phyloP scores from a whole-genome alignment of 306 rosid genomes.

The Hippophae tibetana region DNA sequence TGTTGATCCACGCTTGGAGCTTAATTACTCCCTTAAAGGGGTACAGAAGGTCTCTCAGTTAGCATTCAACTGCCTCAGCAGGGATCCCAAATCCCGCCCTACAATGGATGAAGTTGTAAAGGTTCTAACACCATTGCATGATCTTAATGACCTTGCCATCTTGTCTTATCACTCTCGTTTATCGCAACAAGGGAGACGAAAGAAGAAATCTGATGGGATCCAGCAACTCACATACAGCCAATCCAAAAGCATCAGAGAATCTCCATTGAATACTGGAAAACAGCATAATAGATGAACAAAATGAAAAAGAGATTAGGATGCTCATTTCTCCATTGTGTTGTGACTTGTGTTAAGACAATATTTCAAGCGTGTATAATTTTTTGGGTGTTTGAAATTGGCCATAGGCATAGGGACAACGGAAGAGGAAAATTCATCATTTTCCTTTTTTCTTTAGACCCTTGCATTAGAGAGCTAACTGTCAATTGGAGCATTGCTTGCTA shows the following conservation, averaged over 20 bases:
- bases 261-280: slow-evolving; percentile 65
- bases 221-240: slow-evolving; percentile 58
- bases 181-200: slow-evolving; percentile 75
- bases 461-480: slow-evolving; percentile 47
- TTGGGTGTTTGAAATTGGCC: slow-evolving; percentile 40
- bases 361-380: slow-evolving; percentile 41
- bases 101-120: slow-evolving; percentile 88
- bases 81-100: slow-evolving; percentile 83
- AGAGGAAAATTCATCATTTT: slow-evolving; percentile 33
- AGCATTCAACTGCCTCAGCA: slow-evolving; percentile 68
- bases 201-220: slow-evolving; percentile 65
- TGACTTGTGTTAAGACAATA: slow-evolving; percentile 36
- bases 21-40: slow-evolving; percentile 72
- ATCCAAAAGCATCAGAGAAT: slow-evolving; percentile 65
- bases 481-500: slow-evolving; percentile 31
- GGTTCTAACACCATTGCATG: slow-evolving; percentile 70
- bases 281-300: slow-evolving; percentile 40
- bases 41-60: slow-evolving; percentile 85
- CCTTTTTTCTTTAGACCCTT: slow-evolving; percentile 24
- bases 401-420: slow-evolving; percentile 41
- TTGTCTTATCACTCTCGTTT: slow-evolving; percentile 60
- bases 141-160: slow-evolving; percentile 76
- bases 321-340: slow-evolving; percentile 30
- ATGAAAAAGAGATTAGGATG: slow-evolving; percentile 28
- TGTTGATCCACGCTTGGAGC: slow-evolving; percentile 81